Conservation (phyloP, 306 rosid species). For the Vachellia pachyceras region DNA sequence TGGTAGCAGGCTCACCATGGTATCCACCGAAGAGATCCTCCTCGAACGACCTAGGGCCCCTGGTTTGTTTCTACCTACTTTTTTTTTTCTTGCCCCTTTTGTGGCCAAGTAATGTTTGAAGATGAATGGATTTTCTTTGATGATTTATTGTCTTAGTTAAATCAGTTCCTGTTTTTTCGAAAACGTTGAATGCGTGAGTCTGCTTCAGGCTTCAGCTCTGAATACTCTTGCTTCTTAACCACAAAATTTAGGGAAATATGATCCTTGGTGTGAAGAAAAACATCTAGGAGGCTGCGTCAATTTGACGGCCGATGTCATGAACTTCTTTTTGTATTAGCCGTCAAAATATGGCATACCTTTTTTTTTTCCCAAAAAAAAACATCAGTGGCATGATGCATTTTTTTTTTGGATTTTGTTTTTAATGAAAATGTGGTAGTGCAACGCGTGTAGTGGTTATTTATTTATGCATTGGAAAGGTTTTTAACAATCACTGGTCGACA, state of each 20-base stretch:
- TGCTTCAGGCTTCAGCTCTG: background rate
- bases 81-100: background rate
- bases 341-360: background rate
- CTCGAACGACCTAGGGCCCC: constrained; percentile 90
- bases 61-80: constrained; percentile 46
- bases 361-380: background rate
- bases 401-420: background rate
- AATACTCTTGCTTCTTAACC: background rate
- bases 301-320: background rate
- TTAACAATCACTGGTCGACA: background rate
- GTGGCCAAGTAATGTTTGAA: background rate
- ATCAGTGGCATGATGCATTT: background rate
- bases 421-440: background rate
- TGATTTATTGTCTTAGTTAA: background rate
- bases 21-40: constrained; percentile 91
- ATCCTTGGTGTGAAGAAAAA: background rate
- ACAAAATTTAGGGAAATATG: background rate
- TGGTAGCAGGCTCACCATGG: constrained; percentile 84
- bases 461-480: background rate
- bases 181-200: background rate
- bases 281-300: background rate
- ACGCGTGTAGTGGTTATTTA: background rate
- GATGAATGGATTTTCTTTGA: background rate
- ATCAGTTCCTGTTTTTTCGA: background rate
- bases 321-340: background rate